Evolutionary conservation across 2,329 filamentous ascomycete species (phyloP).

Genomic region (Fusarium sambucinum): DNA sequence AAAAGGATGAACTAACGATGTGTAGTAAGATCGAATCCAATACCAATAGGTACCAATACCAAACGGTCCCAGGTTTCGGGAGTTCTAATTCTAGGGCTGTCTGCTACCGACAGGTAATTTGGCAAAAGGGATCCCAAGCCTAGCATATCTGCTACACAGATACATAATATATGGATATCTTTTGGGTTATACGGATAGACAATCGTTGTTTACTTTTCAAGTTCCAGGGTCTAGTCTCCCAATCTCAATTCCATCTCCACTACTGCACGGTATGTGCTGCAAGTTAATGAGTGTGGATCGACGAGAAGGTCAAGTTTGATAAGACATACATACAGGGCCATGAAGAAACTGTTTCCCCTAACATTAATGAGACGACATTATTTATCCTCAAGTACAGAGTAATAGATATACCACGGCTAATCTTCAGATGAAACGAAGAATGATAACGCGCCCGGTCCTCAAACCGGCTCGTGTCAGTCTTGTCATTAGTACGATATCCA

Average conservation of each 20-base stretch:
- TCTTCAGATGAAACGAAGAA: conserved; percentile 17
- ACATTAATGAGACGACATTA: conserved; percentile 24
- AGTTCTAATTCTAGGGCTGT: background rate
- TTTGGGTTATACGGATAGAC: background rate
- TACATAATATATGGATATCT: background rate
- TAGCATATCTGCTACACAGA: background rate
- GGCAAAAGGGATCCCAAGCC: background rate
- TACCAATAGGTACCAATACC: background rate
- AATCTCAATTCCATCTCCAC: conserved; percentile 25
- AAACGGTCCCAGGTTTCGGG: conserved; percentile 10
- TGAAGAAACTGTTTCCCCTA: conserved; percentile 7
- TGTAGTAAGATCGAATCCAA: background rate
- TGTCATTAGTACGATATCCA: background rate
- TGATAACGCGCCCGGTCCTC: conserved; percentile 27
- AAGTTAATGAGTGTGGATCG: conserved; percentile 37
- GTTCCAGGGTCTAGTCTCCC: conserved; percentile 31
- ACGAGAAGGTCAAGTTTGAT: conserved; percentile 22
- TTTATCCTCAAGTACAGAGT: background rate
- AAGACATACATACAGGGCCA: conserved; percentile 3
- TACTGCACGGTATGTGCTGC: conserved; percentile 24
- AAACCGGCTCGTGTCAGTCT: conserved; percentile 21
- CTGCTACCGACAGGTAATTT: background rate
- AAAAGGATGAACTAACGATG: conserved; percentile 24
- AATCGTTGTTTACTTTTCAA: conserved; percentile 36
- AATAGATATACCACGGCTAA: conserved; percentile 3